Percentiles rank a stretch among this genome's conserved stretches.
These are phyloP conservation scores for Aspergillus sclerotiicarbonarius DNA, from an alignment of 495 filamentous ascomycete species.

Conservation along the genomic window DNA sequence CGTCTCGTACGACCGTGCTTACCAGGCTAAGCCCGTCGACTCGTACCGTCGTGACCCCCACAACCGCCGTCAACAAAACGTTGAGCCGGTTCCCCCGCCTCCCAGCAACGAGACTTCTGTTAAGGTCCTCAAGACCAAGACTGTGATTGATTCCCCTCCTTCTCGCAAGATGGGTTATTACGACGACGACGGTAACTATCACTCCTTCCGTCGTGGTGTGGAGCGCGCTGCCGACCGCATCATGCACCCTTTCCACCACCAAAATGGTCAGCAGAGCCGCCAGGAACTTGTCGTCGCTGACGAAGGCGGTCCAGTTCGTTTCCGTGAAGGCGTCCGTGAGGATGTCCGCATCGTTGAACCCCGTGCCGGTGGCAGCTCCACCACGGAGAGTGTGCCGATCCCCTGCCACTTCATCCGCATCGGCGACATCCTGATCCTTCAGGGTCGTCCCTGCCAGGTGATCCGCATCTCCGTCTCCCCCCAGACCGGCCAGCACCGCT, in stretches of 20 bases:
- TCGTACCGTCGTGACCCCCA: slow-evolving; percentile 30
- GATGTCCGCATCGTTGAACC: slow-evolving; percentile 55
- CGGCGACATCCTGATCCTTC: slow-evolving; percentile 97
- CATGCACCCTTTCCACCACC: slow-evolving; percentile 65
- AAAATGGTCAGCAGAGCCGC: slow-evolving; percentile 27
- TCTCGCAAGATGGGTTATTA: slow-evolving; percentile 94
- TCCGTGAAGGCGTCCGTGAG: slow-evolving; percentile 43
- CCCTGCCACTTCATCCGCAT: slow-evolving; percentile 99
- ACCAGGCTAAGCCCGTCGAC: slow-evolving; percentile 29
- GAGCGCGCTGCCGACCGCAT: slow-evolving; percentile 81
- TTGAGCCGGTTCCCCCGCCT: slow-evolving; percentile 50
- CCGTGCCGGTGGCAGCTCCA: slow-evolving; percentile 40
- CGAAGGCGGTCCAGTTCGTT: slow-evolving; percentile 38
- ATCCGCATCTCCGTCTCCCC: slow-evolving; percentile 98
- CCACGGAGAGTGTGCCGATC: slow-evolving; percentile 90
- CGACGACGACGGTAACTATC: slow-evolving; percentile 96
- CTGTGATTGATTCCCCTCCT: slow-evolving; percentile 45
- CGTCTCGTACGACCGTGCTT: slow-evolving; percentile 23
- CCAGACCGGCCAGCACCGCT: slow-evolving; percentile 98
- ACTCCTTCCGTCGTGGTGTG: slow-evolving; percentile 86
- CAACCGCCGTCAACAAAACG: slow-evolving; percentile 36
- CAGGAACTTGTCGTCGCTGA: slow-evolving; percentile 57
- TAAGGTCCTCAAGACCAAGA: slow-evolving; percentile 37
- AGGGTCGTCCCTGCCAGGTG: slow-evolving; percentile 99
- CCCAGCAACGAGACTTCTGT: slow-evolving; percentile 29